phyloP scores from a whole-genome alignment of 805 yeast species.

The Yamadazyma ubonensis region DNA sequence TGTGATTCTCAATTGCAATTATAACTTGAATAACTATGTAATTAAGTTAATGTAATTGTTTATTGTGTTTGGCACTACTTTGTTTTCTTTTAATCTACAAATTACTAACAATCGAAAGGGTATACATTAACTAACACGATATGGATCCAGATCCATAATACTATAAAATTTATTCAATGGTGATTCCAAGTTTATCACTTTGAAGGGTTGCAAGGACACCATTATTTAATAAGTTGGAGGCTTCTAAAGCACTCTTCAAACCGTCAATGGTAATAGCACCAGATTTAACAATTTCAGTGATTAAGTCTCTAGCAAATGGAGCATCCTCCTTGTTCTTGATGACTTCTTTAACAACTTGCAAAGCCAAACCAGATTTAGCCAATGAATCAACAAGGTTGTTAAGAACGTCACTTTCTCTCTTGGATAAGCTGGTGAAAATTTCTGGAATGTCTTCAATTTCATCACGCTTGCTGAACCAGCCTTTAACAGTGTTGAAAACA shows the following conservation, averaged over 20 bases:
- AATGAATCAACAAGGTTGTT: constrained; percentile 27
- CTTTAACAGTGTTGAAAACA: constrained; percentile 10
- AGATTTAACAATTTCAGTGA: constrained; percentile 20
- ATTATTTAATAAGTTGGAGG: constrained; percentile 18
- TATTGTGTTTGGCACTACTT: too few relatives aligned
- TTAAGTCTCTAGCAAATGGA: constrained; percentile 26
- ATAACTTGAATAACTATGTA: too few relatives aligned
- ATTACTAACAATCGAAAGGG: background rate
- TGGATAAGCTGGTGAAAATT: constrained; percentile 10
- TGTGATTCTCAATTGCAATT: too few relatives aligned
- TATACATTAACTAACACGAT: constrained; percentile 1
- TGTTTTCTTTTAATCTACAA: too few relatives aligned
- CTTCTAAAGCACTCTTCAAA: constrained; percentile 17
- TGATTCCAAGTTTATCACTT: constrained; percentile 19
- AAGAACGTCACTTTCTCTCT: constrained; percentile 21
- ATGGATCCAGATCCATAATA: background rate
- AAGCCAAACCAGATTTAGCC: constrained; percentile 28
- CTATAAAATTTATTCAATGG: constrained; percentile 8
- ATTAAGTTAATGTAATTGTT: too few relatives aligned
- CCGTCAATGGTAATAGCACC: constrained; percentile 20
- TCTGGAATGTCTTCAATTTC: constrained; percentile 6
- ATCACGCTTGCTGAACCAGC: constrained; percentile 17
- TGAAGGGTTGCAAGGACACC: constrained; percentile 16
- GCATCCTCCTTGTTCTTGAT: constrained; percentile 22
- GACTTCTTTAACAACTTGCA: constrained; percentile 24